Base-by-base conservation (phyloP, 768 basidiomycete genomes). In the Asterophora lycoperdoides region DNA sequence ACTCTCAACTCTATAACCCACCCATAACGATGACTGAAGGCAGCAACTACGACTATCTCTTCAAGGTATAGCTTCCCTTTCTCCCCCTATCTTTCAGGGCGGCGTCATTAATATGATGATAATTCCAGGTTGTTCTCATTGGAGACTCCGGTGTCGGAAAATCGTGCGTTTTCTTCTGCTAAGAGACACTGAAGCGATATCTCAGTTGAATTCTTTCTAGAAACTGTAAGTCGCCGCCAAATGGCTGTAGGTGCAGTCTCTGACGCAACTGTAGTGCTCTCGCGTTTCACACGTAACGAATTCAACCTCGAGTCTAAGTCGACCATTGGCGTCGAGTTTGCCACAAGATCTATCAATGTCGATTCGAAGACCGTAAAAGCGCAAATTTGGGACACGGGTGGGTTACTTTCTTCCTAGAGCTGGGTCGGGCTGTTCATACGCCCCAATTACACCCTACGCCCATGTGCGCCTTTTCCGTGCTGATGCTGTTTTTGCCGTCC, bases 231-330 rank as follows among this genome's bases (percentile, higher is more conserved):
- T 76, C 32, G 9, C 33, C 9, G 3, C 17, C 30, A 1, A 37
- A 47, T 45, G 35, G 32, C n/a, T 17, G 30, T 37, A 14, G 15
- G 50, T 50, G 53, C 44, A 51, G 44, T 54, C 46, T 45, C 29
- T 54, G 37, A 51, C 34, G 23, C 29, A 44, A 33, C 47, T 37
- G 37, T 17, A 99, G 96, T 99, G 71, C 93, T 99, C 67, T 95
- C 93, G 72, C 93, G 96, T 64, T 99, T 99, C 82, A 99, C 96
- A 58, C 86, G 94, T 60, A 97, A 97, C 65, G 94, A 98, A 71
- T 99, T 99, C 83, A 96, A 94, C 76, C 79, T 95, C 58, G 96
- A 98, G 65, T 93, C 93, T 37, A 97, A 98, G 76, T 98, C 95
- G 53, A 99, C 96, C 18, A 98, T 99, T 67, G 95, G 96, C 46